These are phyloP conservation scores for Rhytidhysteron rufulum DNA, from an alignment of 2,329 filamentous ascomycete species.

Conservation along the genomic window DNA sequence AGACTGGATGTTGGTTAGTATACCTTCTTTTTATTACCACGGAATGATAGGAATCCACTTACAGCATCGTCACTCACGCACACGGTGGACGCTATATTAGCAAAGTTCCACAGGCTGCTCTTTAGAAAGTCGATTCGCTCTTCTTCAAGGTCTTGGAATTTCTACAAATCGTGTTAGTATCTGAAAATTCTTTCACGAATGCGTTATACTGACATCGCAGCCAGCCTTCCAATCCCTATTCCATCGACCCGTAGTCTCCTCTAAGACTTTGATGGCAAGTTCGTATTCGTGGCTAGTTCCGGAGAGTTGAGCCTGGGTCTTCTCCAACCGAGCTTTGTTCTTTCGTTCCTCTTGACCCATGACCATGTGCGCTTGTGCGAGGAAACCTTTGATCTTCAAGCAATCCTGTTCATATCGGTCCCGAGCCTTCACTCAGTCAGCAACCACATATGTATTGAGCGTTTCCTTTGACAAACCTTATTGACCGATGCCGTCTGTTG, in stretches of 20 bases:
- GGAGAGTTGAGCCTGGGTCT: constrained; percentile 94
- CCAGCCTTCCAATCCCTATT: constrained; percentile 98
- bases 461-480: constrained; percentile 58
- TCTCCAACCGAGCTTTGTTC: constrained; percentile 98
- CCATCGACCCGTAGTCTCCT: constrained; percentile 94
- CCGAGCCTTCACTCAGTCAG: constrained; percentile 57
- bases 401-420: constrained; percentile 98
- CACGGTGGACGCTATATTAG: constrained; percentile 93
- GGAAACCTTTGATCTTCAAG: constrained; percentile 95
- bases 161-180: too few relatives aligned
- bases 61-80: constrained; percentile 92
- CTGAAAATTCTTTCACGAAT: too few relatives aligned
- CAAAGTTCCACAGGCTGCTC: constrained; percentile 96
- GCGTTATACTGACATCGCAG: constrained; percentile 60
- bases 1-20: too few relatives aligned
- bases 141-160: constrained; percentile 98
- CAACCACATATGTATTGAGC: constrained; percentile 4
- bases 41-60: constrained; percentile 21
- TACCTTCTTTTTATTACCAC: too few relatives aligned
- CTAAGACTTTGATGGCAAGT: constrained; percentile 82
- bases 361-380: constrained; percentile 98
- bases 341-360: constrained; percentile 99
- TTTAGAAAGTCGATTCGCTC: constrained; percentile 96
- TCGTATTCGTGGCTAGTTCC: constrained; percentile 92
- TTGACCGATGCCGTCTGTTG: constrained; percentile 89